Conservation (phyloP, 108 stramenopile genomes). For the Bacterosira constricta region DNA sequence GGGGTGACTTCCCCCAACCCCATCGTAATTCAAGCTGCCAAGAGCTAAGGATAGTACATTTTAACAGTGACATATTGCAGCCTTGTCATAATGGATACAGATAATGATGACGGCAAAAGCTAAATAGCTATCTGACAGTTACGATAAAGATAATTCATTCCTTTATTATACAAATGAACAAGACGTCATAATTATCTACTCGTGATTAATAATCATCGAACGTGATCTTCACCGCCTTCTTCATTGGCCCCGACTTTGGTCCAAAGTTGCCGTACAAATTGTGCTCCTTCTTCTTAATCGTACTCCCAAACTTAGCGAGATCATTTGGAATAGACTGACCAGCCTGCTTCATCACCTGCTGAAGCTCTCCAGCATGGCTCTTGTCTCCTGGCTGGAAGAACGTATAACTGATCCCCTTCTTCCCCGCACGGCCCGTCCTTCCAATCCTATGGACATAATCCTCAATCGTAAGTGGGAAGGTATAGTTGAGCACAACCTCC, state of each 20-base stretch:
- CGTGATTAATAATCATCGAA: too few relatives aligned
- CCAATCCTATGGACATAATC: slow-evolving; percentile 98
- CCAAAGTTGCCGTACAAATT: slow-evolving; percentile 96
- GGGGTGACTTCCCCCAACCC: too few relatives aligned
- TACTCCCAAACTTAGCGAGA: slow-evolving; percentile 95
- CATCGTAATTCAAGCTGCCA: too few relatives aligned
- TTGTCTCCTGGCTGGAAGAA: slow-evolving; percentile 97
- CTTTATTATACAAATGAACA: too few relatives aligned
- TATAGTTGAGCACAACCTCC: slow-evolving; percentile 95
- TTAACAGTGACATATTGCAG: too few relatives aligned
- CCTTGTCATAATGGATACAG: too few relatives aligned
- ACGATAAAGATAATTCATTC: too few relatives aligned
- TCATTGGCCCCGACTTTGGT: slow-evolving; percentile 79
- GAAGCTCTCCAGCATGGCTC: slow-evolving; percentile 94
- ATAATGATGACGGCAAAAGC: too few relatives aligned
- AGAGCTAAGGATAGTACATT: too few relatives aligned
- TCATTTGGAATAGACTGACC: slow-evolving; percentile 91
- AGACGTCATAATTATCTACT: too few relatives aligned
- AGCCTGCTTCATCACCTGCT: slow-evolving; percentile 96
- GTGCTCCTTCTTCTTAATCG: slow-evolving; percentile 99
- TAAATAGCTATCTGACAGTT: too few relatives aligned
- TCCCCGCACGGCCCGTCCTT: slow-evolving; percentile 97
- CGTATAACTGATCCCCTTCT: slow-evolving; percentile 96
- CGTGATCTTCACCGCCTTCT: slow-evolving; percentile 88
- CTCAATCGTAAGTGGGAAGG: slow-evolving; percentile 97